Base-by-base conservation (phyloP, 2,329 filamentous ascomycete genomes). In the Colletotrichum trifolii region DNA sequence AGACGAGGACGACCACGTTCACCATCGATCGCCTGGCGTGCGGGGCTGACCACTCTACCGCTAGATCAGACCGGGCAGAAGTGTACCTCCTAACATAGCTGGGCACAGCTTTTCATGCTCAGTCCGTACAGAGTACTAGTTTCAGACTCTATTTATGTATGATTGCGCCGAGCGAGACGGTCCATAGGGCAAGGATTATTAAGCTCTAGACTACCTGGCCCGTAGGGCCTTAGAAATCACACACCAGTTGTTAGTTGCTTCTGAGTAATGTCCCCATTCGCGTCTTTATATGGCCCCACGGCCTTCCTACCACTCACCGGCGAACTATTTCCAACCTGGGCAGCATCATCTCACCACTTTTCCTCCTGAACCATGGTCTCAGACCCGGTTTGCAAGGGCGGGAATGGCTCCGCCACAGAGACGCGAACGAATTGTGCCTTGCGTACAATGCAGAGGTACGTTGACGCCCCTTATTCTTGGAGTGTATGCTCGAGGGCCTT, bases 371-470 rank as follows among this genome's bases (percentile, higher is more conserved):
- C 56, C 17, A 46, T 53, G 56, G 56, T 55, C 48, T 53, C 15
- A 48, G 25, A 17, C 42, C 54, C 12, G 10, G 3, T 38, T 53
- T 15, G 8, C 10, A 25, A 53, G 48, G 40, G 33, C 47, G 40
- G 39, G 39, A 52, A 60, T 60, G 56, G 56, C 56, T 53, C 56
- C 56, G 53, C 56, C 47, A 60, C 47, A 60, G 15, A 12, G 56
- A 45, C 56, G 48, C 33, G 56, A 53, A 52, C 47, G 56, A 10
- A 40, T 60, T 17, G 56, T 60, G 39, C 56, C 56, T 8, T 60
- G 56, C 39, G 38, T 12, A 10, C 52, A 53, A 38, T 60, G 56
- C 39, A 60, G 56, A 60, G 56, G 56, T 60, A 13, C 38, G 56
- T 53, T 13, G 33, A 10, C 15, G 17, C 6, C 11, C n/a, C 13